Base-by-base conservation (phyloP, 2,329 filamentous ascomycete species). In the Scleromitrula shiraiana region DNA sequence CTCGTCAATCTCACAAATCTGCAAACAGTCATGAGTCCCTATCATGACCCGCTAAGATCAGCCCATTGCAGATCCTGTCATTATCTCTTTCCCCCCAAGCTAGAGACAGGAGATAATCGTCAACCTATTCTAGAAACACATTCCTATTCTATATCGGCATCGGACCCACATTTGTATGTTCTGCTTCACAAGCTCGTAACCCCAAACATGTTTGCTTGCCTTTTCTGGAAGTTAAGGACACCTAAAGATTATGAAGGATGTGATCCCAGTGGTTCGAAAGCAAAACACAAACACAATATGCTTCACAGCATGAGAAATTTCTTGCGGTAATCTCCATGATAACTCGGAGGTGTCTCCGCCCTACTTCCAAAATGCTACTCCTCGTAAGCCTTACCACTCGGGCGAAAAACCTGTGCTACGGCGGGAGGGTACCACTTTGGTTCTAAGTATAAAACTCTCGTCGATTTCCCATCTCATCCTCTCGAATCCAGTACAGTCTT, bases 371-470 rank as follows among this genome's bases (percentile, higher is more conserved):
- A 30, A n/a, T 35, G 37, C 17, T n/a, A 36, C 26, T 24, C 27
- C 27, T 12, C 19, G 45, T 26, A 47, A 47, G 45, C 45, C 45
- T 47, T 30, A 35, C 22, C 32, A 8, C 42, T 23, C n/a, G n/a
- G 22, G 22, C 20, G 36, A 22, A 17, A 30, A 27, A 17, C 14
- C 7, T n/a, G 19, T 29, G 29, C 23, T 47, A 12, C 37, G 35
- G 27, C 22, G 12, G 45, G 14, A 24, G 22, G 17, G 3, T 41
- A 9, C 40, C 9, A 8, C 17, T 22, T 12, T 17, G 14, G 2
- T 15, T 36, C 29, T 24, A 23, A 23, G 27, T 47, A 47, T 47
- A 47, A 47, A 47, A 20, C 20, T 19, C 17, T 22, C 27, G 29
- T 35, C 7, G 27, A n/a, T 23, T 36, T 17, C 20, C 44, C 27